Evolutionary conservation across 2,329 filamentous ascomycete species (phyloP).

Genomic region (Fusarium palustre): DNA sequence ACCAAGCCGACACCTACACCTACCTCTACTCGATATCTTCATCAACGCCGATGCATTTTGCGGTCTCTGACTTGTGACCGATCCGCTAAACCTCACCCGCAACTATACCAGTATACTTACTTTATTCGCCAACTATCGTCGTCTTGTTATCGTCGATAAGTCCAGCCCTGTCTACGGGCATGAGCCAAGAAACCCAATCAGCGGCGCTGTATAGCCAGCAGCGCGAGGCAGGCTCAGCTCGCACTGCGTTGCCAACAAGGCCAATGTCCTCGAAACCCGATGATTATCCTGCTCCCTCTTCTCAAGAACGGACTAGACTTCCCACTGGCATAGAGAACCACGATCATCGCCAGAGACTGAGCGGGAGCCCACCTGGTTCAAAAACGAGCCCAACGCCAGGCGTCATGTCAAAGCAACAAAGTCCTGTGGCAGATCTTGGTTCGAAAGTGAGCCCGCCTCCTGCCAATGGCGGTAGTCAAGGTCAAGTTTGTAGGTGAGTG

Average conservation of each 20-base stretch:
- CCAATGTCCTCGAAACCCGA: slow-evolving; percentile 52
- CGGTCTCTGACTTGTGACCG: slow-evolving; percentile 29
- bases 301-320: slow-evolving; percentile 42
- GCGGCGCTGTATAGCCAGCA: slow-evolving; percentile 47
- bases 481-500: slow-evolving; percentile 76
- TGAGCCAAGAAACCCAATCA: slow-evolving; percentile 50
- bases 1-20: slow-evolving; percentile 11
- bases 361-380: slow-evolving; percentile 45
- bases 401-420: slow-evolving; percentile 46
- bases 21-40: slow-evolving; percentile 17
- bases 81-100: slow-evolving; percentile 23
- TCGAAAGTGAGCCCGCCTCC: slow-evolving; percentile 40
- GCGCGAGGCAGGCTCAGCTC: slow-evolving; percentile 48
- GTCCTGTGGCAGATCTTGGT: slow-evolving; percentile 45
- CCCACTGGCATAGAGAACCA: slow-evolving; percentile 42
- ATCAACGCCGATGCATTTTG: slow-evolving; percentile 41
- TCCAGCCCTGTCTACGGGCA: slow-evolving; percentile 38
- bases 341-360: slow-evolving; percentile 35
- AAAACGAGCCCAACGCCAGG: slow-evolving; percentile 45
- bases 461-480: slow-evolving; percentile 51
- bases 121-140: slow-evolving; percentile 6
- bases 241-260: slow-evolving; percentile 55
- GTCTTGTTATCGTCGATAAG: slow-evolving; percentile 11
- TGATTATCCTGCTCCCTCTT: slow-evolving; percentile 35
- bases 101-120: slow-evolving; percentile 8